Evolutionary conservation across 768 basidiomycete species (phyloP), one percentile per base, ranked within the genome.

Genomic region (Lactarius hatsudake): DNA sequence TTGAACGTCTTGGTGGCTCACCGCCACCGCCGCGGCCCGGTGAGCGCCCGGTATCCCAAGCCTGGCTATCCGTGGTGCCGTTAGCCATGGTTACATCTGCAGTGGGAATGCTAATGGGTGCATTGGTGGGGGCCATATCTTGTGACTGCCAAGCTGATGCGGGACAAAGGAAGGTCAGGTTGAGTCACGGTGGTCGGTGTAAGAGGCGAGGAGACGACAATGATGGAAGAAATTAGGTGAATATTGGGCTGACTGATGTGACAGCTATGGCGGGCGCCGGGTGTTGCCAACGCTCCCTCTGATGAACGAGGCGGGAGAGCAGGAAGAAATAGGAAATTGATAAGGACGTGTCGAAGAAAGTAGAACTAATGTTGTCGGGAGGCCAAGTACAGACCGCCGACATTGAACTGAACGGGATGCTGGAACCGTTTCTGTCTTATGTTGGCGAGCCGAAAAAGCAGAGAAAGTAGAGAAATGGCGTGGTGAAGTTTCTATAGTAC

Each of bases 111-210:
- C 87, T 86, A 70, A 90, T 91, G 57, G 84, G 88, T 26, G 75
- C 78, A 54, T 76, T 79, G 73, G 75, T 81, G 10, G 87, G 79
- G 63, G 90, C 90, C 69, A 90, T 90, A 71, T 92, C 90, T 86
- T 89, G 88, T 42, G 87, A 84, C 79, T 90, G 89, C 90, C 90
- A 91, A 74, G 90, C 90, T 91, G 86, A 76, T 76, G 71, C 77
- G 73, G 70, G 74, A 74, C 74, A 75, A 77, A 76, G 74, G 79
- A 74, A 76, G 60, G 76, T 82, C 77, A 84, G 82, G 74, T 79
- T 76, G 73, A 74, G 79, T 74, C 61, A 74, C 71, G 72, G 69
- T 55, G 71, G 70, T 30, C 40, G 69, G 59, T 54, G 68, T 36
- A 59, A 66, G 56, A 71, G 69, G 68, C 51, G 59, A 71, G 75